A percentile compares a stretch with the other conserved stretches of the same genome.
Conservation (phyloP, 306 rosid species). For the Cicer yamashitae region DNA sequence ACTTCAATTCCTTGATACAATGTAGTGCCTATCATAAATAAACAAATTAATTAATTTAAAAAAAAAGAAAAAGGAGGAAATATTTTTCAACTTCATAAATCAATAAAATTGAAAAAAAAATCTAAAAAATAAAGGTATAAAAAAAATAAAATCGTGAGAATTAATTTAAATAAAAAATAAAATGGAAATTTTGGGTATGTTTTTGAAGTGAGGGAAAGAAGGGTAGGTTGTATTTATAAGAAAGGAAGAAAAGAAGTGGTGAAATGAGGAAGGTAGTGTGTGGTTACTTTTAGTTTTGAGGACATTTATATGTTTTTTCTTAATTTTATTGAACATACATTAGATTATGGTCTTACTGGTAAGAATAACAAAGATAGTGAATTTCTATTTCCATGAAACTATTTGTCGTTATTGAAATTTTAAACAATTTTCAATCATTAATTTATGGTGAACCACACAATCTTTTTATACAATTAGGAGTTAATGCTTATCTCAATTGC, state of each 20-base stretch:
- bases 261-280: neutral
- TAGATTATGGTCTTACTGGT: too few species aligned
- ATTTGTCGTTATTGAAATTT: too few species aligned
- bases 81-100: neutral
- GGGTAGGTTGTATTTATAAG: neutral
- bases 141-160: neutral
- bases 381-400: too few species aligned
- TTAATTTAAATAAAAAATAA: neutral
- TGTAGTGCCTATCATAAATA: neutral
- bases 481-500: too few species aligned
- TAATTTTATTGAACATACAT: too few species aligned
- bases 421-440: too few species aligned
- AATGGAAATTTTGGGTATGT: neutral
- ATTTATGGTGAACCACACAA: too few species aligned
- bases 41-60: neutral
- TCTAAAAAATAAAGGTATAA: too few species aligned
- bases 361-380: too few species aligned
- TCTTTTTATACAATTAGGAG: too few species aligned
- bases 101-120: neutral
- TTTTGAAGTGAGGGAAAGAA: neutral
- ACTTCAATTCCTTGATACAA: slow-evolving; percentile 1
- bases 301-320: too few species aligned
- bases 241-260: neutral
- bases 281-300: neutral
- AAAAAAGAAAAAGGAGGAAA: too few species aligned